Base-by-base conservation (phyloP, 2,329 filamentous ascomycete species). In the Fusarium caatingaense region DNA sequence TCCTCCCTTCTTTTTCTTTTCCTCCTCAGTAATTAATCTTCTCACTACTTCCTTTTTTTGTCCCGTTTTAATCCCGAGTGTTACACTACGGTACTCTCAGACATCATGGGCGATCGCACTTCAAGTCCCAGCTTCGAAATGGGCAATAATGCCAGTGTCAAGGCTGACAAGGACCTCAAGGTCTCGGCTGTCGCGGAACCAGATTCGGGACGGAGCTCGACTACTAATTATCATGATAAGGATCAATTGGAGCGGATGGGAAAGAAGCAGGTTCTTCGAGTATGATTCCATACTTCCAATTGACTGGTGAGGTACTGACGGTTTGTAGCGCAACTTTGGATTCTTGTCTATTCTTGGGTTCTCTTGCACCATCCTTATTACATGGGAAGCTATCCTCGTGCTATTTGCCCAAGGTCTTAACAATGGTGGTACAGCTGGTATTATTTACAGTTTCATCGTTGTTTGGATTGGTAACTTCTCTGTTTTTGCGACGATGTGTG, bases 361-460 rank as follows among this genome's bases (percentile, higher is more conserved):
- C 63, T 82, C 83, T n/a, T 84, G 83, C 65, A 83, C 85, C 23
- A 79, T 86, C 37, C 82, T 86, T 70, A 82, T 83, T 50, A 87
- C 86, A 0, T 88, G 86, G 86, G 86, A 88, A 73, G 66, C 65
- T 1, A 76, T 76, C 58, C 80, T 79, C 0, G 76, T 78, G 8
- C 72, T 78, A 5, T 79, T 81, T 40, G 67, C 73, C 0, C 75
- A 75, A 4, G 79, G 78, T 9, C 77, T 84, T 21, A 68, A 77
- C n/a, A 86, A 87, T 68, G 86, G 86, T 10, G 86, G 86, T 16
- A 82, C 83, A 2, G 85, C 82, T 5, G 86, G 85, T 25, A 78
- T 87, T 13, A 82, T 88, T 42, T 88, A 85, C 79, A 81, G 84
- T 6, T 87, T 83, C 57, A 63, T 87, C 4, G 74, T 85, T 37